These are phyloP conservation scores for Paraglomus occultum DNA, from an alignment of 192 early-diverging fungal species.

Conservation along the genomic window DNA sequence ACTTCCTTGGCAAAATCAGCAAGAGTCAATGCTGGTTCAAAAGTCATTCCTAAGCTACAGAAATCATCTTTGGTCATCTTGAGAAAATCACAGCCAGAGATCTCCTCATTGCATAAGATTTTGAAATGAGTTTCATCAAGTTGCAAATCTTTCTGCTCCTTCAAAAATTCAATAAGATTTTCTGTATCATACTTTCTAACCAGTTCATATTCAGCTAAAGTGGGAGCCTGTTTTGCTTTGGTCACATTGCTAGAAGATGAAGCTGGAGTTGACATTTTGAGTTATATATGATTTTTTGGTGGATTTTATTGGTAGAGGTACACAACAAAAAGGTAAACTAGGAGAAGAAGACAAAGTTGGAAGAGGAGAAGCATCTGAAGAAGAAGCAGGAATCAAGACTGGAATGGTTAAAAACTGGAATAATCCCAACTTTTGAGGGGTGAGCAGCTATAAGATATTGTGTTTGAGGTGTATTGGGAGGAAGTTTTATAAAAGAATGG, in stretches of 20 bases:
- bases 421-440: no score
- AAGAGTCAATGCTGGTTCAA: conserved; percentile 3
- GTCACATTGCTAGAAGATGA: conserved; percentile 3
- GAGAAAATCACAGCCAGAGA: conserved; percentile 20
- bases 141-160: not conserved
- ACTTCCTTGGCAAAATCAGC: conserved; percentile 2
- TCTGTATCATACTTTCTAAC: conserved; percentile 14
- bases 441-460: no score
- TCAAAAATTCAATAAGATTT: conserved; percentile 18
- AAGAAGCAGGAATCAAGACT: no score
- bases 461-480: no score
- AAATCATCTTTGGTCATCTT: conserved; percentile 9
- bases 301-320: no score
- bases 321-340: no score
- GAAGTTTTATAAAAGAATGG: no score
- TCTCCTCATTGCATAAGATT: not conserved
- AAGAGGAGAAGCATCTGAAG: no score
- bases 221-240: conserved; percentile 3
- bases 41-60: not conserved
- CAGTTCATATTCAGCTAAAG: not conserved
- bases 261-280: not conserved
- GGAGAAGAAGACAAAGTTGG: no score
- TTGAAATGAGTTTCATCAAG: conserved; percentile 7
- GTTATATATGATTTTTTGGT: no score
- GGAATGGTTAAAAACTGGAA: no score